Evolutionary conservation across 73 alveolate genomes (phyloP).

Genomic region (Paramecium primaurelia): DNA sequence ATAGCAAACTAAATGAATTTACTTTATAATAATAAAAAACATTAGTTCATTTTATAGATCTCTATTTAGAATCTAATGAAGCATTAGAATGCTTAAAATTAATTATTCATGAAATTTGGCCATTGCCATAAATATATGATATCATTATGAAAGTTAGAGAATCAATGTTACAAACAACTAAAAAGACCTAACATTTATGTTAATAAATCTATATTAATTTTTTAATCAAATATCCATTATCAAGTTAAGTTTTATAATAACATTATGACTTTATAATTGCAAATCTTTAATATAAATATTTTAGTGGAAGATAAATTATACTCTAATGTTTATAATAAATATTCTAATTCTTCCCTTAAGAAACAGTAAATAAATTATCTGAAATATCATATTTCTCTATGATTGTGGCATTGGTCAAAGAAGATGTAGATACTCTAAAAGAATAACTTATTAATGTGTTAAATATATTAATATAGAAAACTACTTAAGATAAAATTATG

Average conservation of each 20-base stretch:
- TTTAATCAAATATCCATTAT: constrained; percentile 13
- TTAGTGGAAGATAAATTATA: not conserved
- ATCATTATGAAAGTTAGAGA: constrained; percentile 3
- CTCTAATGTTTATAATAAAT: not conserved
- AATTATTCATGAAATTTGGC: not conserved
- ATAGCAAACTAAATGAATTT: not conserved
- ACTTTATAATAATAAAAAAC: not conserved
- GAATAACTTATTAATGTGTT: not conserved
- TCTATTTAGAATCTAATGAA: constrained; percentile 13
- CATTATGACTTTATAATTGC: constrained; percentile 32
- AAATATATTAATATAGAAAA: not conserved
- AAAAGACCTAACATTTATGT: not conserved
- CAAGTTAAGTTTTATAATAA: not conserved
- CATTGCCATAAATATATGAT: constrained; percentile 19
- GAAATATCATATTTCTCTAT: constrained; percentile 30
- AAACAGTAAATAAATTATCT: constrained; percentile 4
- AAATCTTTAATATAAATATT: not conserved
- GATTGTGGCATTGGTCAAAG: constrained; percentile 3
- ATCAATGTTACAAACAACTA: not conserved
- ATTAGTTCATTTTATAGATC: constrained; percentile 41
- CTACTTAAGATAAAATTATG: constrained; percentile 13
- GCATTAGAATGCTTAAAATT: constrained; percentile 14
- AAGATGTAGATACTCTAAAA: not conserved
- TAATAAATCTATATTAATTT: not conserved
- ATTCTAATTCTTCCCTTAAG: not conserved